phyloP scores from a whole-genome alignment of 352 stramenopile genomes.

The Phytophthora quininea region DNA sequence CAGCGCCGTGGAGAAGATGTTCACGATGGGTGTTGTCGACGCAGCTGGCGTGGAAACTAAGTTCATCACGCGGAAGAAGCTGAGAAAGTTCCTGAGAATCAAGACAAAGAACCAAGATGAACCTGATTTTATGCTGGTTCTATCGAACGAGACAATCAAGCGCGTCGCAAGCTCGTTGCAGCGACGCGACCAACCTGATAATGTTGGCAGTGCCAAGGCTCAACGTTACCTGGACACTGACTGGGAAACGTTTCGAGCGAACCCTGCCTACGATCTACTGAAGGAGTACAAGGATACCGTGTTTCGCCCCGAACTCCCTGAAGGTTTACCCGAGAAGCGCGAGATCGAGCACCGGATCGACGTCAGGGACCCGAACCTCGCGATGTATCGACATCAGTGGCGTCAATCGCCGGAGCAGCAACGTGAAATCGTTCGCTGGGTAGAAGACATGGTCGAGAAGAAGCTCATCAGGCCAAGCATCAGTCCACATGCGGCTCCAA shows the following conservation, averaged over 20 bases:
- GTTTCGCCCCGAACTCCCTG: constrained; percentile 9
- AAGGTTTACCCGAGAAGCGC: constrained; percentile 6
- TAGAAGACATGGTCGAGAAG: constrained; percentile 4
- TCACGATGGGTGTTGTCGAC: constrained; percentile 3
- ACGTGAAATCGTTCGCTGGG: not conserved
- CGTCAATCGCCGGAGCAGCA: constrained; percentile 13
- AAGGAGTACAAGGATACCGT: constrained; percentile 8
- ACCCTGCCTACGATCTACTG: constrained; percentile 6
- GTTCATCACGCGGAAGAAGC: constrained; percentile 25
- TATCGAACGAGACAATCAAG: constrained; percentile 19
- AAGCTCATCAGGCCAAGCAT: constrained; percentile 23
- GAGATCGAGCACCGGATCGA: constrained; percentile 13
- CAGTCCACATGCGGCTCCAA: constrained; percentile 25
- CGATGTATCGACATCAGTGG: constrained; percentile 15
- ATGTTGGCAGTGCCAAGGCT: constrained; percentile 12
- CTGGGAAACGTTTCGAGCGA: constrained; percentile 6
- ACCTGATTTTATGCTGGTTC: constrained; percentile 23
- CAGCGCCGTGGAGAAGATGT: constrained; percentile 18
- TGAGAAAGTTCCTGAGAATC: constrained; percentile 23
- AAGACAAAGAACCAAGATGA: constrained; percentile 4
- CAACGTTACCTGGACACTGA: constrained; percentile 14
- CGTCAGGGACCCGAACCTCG: constrained; percentile 2
- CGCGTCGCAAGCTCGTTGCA: constrained; percentile 1
- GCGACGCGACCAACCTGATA: constrained; percentile 7
- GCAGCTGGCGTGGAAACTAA: constrained; percentile 16